Conservation (phyloP, 306 rosid genomes). For the Coriaria nepalensis region DNA sequence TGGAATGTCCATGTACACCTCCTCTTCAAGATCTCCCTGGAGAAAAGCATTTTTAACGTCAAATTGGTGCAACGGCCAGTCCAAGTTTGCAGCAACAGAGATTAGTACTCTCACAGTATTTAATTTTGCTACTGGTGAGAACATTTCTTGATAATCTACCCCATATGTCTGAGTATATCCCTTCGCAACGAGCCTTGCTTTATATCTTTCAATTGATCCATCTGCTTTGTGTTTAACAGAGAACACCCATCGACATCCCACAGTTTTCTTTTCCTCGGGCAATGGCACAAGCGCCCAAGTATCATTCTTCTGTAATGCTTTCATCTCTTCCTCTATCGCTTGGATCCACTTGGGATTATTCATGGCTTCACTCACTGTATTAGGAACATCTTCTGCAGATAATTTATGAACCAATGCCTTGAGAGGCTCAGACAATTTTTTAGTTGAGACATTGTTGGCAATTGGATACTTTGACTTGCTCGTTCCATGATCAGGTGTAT, state of each 20-base stretch:
- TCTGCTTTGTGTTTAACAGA: conserved; percentile 2
- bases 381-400: not conserved
- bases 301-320: not conserved
- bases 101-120: too few species aligned
- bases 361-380: not conserved
- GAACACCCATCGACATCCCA: conserved; percentile 4
- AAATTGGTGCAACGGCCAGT: too few species aligned
- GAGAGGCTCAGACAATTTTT: not conserved
- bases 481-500: not conserved
- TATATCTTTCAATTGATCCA: too few species aligned
- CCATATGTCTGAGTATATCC: too few species aligned
- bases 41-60: too few species aligned
- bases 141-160: too few species aligned
- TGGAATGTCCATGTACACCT: too few species aligned
- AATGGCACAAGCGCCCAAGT: not conserved
- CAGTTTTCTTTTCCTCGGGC: not conserved
- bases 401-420: not conserved
- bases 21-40: too few species aligned
- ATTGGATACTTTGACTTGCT: too few species aligned
- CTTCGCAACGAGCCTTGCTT: too few species aligned
- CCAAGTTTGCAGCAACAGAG: too few species aligned
- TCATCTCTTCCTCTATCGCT: conserved; percentile 3
- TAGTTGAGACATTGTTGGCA: not conserved
- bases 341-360: not conserved
- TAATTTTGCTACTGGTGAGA: too few species aligned